Evolutionary conservation across 164 flowering plant species (phyloP), one percentile per base, ranked within the genome.

Genomic region (Warburgia ugandensis): DNA sequence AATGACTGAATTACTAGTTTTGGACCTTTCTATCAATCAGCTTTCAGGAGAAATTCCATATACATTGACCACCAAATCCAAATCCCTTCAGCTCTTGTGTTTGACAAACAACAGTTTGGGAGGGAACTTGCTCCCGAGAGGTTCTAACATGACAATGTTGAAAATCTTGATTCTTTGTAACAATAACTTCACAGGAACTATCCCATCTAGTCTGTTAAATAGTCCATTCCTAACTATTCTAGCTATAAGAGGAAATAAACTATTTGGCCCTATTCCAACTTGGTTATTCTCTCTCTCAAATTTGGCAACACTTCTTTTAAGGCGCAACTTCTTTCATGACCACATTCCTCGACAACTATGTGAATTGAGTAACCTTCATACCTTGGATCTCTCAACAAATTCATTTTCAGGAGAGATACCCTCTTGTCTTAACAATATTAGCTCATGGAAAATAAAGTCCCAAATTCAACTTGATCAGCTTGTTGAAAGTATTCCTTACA

Each of bases 341-440:
- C 21, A 27, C 20, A 29, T 46, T 28, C 50, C 35, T 8, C 0
- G 19, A 9, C 32, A 46, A 1, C 29, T 46, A 21, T 46, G 50
- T 28, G 33, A 28, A 6, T 5, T 46, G 35, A 2, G 29, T 2
- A 16, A 17, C 8, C 29, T 46, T 10, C 50, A 46, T 13, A 27
- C 32, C 19, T 17, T 46, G 4, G 50, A 46, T 14, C 47, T 53
- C 22, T 41, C 48, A 8, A 16, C 20, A 12, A 53, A 53, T 25
- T 2, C 8, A 11, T 38, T 53, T 6, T 40, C 37, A 4, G 48
- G 57, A 31, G 31, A 19, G 29, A 11, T 53, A 30, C 57, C 57
- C 13, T 40, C 46, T 42, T 53, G 57, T 28, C 17, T 42, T 7
- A 53, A 42, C 29, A 53, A 41, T 9, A 28, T 53, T 2, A 53